phyloP scores from a whole-genome alignment of 306 rosid genomes.

The Prunus davidiana region DNA sequence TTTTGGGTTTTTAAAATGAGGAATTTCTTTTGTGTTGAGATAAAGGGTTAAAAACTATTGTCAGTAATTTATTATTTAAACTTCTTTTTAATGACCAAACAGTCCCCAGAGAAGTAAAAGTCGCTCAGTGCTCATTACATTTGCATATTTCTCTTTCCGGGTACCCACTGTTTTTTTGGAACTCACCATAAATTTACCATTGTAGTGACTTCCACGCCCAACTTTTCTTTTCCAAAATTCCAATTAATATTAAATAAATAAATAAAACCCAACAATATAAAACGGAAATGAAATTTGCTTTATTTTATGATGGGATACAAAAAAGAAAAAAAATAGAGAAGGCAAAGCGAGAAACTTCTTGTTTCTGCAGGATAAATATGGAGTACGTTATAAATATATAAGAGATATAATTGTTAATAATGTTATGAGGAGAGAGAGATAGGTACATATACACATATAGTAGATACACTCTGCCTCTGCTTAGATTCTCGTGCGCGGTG shows the following conservation, averaged over 20 bases:
- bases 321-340: background rate
- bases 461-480: conserved; percentile 25
- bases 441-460: background rate
- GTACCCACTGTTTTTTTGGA: background rate
- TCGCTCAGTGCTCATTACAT: background rate
- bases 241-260: background rate
- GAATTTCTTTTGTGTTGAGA: too few species aligned
- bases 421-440: background rate
- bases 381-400: background rate
- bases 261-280: background rate
- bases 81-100: background rate
- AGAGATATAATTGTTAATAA: background rate
- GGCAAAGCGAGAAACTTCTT: background rate
- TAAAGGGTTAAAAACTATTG: background rate
- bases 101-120: background rate
- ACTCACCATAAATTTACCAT: background rate
- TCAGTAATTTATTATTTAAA: background rate
- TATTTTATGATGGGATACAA: background rate
- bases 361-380: background rate
- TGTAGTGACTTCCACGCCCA: background rate
- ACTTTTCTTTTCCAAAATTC: background rate
- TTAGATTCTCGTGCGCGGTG: conserved; percentile 33
- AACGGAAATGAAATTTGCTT: background rate
- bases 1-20: too few species aligned
- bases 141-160: background rate